Conservation (phyloP, 345 rosid genomes). For the Pistacia integerrima region DNA sequence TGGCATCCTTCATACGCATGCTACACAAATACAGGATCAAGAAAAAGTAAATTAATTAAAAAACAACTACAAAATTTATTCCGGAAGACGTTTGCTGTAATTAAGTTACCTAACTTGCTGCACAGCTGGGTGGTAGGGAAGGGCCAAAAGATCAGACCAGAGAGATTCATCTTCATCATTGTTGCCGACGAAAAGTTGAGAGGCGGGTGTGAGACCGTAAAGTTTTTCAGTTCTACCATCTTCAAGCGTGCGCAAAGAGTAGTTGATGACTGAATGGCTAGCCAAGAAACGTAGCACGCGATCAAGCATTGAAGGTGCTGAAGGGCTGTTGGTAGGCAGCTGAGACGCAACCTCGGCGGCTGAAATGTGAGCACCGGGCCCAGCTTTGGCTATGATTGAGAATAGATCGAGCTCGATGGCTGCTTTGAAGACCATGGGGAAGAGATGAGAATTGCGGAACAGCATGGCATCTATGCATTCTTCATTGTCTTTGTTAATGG, state of each 20-base stretch:
- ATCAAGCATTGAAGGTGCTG: conserved; percentile 5
- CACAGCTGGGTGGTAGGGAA: background rate
- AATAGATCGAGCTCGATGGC: conserved; percentile 31
- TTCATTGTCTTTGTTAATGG: background rate
- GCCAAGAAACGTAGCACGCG: conserved; percentile 22
- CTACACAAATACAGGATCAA: conserved; percentile 20
- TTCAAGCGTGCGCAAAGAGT: conserved; percentile 2
- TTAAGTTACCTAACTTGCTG: no score
- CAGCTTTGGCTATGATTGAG: conserved; percentile 16
- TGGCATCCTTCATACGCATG: conserved; percentile 77
- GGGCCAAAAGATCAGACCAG: background rate
- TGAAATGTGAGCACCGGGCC: conserved; percentile 6
- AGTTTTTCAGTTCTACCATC: conserved; percentile 14
- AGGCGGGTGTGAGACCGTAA: conserved; percentile 17
- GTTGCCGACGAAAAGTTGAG: background rate
- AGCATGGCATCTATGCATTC: background rate
- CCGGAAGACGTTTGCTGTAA: no score
- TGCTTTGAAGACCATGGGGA: conserved; percentile 28
- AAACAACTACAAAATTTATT: no score
- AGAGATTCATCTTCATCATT: background rate
- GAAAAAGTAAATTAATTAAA: no score
- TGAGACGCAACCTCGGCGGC: conserved; percentile 1
- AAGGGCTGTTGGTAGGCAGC: background rate
- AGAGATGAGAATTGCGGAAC: background rate
- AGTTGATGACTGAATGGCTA: conserved; percentile 14